Conservation (phyloP, 73 alveolate genomes). For the Paramecium sonneborni region DNA sequence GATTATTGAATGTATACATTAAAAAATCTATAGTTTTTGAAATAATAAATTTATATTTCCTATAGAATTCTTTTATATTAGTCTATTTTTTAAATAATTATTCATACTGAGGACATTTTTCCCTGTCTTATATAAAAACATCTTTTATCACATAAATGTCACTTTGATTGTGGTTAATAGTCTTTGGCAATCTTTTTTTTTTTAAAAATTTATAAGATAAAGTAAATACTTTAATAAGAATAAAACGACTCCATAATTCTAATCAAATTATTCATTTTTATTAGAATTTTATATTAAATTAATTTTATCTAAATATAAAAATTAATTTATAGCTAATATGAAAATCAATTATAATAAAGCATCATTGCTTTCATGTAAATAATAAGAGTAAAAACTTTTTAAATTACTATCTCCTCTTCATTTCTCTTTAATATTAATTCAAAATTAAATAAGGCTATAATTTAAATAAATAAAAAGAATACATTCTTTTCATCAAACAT, state of each 20-base stretch:
- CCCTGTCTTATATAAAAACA: background rate
- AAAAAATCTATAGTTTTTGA: slow-evolving; percentile 18
- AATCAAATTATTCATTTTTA: slow-evolving; percentile 41
- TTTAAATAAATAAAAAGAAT: background rate
- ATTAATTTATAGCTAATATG: slow-evolving; percentile 28
- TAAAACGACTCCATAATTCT: slow-evolving; percentile 38
- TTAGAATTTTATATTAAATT: background rate
- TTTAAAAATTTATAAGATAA: background rate
- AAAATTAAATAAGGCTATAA: slow-evolving; percentile 50
- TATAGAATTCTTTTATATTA: background rate
- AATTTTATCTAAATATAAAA: slow-evolving; percentile 58
- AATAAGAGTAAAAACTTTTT: slow-evolving; percentile 42
- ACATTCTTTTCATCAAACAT: slow-evolving; percentile 49
- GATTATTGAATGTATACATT: background rate
- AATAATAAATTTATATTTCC: slow-evolving; percentile 5
- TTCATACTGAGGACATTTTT: background rate
- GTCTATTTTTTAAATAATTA: background rate
- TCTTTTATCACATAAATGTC: background rate
- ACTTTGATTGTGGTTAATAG: background rate
- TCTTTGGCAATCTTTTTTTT: slow-evolving; percentile 1
- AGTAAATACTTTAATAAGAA: background rate
- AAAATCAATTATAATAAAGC: slow-evolving; percentile 55
- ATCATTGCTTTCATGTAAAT: slow-evolving; percentile 56
- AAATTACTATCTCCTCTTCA: slow-evolving; percentile 58
- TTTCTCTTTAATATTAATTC: slow-evolving; percentile 46